phyloP scores from a whole-genome alignment of 139 green algal genomes.

The Gonium pectorale region DNA sequence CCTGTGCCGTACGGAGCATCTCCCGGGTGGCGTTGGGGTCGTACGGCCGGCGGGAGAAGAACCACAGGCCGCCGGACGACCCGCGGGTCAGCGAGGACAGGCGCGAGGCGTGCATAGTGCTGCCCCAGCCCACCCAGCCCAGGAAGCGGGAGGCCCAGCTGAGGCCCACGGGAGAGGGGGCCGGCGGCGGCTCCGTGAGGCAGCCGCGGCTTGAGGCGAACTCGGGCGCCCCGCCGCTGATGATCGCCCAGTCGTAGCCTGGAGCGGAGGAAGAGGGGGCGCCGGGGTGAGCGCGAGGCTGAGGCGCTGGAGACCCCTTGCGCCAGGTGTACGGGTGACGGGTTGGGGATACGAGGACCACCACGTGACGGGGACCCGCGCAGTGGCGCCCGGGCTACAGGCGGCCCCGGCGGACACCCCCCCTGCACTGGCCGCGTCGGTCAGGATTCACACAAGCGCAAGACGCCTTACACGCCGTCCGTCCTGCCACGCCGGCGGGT shows the following conservation, averaged over 20 bases:
- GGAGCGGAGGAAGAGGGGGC: background rate
- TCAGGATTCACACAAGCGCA: background rate
- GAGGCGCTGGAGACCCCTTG: background rate
- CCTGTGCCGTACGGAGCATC: background rate
- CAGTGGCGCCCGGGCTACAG: background rate
- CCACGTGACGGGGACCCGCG: background rate
- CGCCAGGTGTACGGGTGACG: background rate
- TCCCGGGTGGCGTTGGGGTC: background rate
- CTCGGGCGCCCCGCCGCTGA: conserved; percentile 14
- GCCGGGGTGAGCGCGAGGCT: background rate
- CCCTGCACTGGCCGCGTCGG: too few species aligned
- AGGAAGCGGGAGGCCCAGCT: background rate
- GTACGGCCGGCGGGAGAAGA: conserved; percentile 22
- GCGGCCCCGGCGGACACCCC: background rate
- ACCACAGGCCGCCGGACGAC: conserved; percentile 7
- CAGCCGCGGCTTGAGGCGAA: background rate
- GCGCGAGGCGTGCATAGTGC: background rate
- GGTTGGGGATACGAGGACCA: background rate
- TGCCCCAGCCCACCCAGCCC: background rate
- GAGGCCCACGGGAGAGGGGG: background rate
- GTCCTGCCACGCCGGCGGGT: too few species aligned
- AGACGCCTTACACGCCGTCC: too few species aligned
- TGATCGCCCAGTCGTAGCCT: conserved; percentile 44
- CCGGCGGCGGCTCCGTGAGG: background rate
- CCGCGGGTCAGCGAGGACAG: background rate